Evolutionary conservation across 176 grass and related monocot species (phyloP).

Genomic region (Zoysia pacifica): DNA sequence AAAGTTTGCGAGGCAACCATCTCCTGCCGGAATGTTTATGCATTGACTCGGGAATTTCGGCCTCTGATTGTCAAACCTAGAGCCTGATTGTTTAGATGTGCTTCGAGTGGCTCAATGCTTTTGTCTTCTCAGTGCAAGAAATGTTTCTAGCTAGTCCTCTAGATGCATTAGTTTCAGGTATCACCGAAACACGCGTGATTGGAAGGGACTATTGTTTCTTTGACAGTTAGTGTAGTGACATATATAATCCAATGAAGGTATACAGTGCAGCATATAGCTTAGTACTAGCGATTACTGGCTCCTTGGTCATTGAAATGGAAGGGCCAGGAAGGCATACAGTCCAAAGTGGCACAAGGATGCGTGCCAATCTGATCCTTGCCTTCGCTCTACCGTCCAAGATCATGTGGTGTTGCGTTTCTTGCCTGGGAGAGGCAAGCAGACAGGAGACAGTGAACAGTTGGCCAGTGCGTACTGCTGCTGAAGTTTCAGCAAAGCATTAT

Average conservation of each 20-base stretch:
- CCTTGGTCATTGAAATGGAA: not conserved
- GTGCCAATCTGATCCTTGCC: not conserved
- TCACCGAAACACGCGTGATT: slow-evolving; percentile 29
- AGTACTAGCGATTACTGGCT: not conserved
- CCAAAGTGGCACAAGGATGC: slow-evolving; percentile 13
- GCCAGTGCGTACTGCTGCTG: no score
- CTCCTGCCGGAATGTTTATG: slow-evolving; percentile 37
- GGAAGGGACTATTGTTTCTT: slow-evolving; percentile 8
- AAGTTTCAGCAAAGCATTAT: slow-evolving; percentile 9
- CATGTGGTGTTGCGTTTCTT: slow-evolving; percentile 11
- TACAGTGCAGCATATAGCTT: not conserved
- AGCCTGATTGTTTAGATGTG: slow-evolving; percentile 11
- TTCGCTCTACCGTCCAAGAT: slow-evolving; percentile 5
- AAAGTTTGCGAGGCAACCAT: slow-evolving; percentile 36
- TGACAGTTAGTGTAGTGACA: not conserved
- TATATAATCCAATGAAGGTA: not conserved
- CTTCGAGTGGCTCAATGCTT: slow-evolving; percentile 55
- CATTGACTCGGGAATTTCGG: slow-evolving; percentile 43
- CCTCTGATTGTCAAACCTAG: slow-evolving; percentile 50
- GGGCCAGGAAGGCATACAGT: not conserved
- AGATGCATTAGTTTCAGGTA: no score
- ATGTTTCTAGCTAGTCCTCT: slow-evolving; percentile 10
- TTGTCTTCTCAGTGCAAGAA: slow-evolving; percentile 33
- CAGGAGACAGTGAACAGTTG: no score
- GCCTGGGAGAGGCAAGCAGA: not conserved